Base-by-base conservation (phyloP, 2,329 filamentous ascomycete species). In the Periglandula ipomoeae region DNA sequence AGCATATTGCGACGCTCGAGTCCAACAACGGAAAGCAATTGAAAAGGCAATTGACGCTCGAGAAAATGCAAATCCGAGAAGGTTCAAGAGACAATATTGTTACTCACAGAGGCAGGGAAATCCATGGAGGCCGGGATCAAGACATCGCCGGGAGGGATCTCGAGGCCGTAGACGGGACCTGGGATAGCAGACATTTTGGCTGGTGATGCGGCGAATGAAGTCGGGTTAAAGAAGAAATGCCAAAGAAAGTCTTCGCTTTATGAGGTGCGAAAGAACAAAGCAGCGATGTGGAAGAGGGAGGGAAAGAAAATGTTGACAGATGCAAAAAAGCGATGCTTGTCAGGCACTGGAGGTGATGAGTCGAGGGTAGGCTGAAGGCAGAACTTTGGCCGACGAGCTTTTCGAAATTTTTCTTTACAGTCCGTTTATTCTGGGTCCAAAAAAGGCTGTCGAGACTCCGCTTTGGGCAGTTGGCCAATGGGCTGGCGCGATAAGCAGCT, bases 101-200 rank as follows among this genome's bases (percentile, higher is more conserved):
- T 49, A 79, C 86, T 76, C 76, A 95, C 89, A 67, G 87, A 87
- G 52, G 89, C 87, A 64, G 87, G 87, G 61, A 91, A 84, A 58
- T 91, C 83, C 55, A 83, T 77, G 55, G 82, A 74, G 50, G 87
- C 89, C 57, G 88, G 85, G 60, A 96, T 82, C 67, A 93, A 74
- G 66, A 89, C 74, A 70, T 88, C 87, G 64, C 86, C 88, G 59
- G 87, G 78, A 59, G 89, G 89, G 70, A 97, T 87, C 75, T 89
- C 84, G 59, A 96, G 85, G 71, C 90, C 89, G 68, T 93, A 98
- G 66, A 97, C 78, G 67, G 87, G 87, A 69, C 93, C 86, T 56
- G 79, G 76, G 61, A 77, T 63, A 55, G 74, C 66, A 67, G 77
- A 71, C 79, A 82, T 82, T 58, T 59, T 72, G 58, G 50, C 46